Conservation (phyloP, 306 rosid species). For the Citrullus colocynthis region DNA sequence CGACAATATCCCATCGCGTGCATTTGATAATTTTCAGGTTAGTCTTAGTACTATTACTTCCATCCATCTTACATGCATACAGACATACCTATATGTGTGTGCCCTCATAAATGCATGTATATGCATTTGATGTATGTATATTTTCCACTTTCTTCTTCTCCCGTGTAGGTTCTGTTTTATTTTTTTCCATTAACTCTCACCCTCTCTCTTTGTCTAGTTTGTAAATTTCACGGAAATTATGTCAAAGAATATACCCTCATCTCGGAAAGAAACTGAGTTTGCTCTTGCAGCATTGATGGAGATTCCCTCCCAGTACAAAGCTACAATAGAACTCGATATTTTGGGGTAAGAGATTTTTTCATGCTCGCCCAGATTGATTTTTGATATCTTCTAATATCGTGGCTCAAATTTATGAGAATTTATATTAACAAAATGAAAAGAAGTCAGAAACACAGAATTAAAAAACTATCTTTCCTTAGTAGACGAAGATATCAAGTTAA, state of each 20-base stretch:
- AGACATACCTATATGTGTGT: background rate
- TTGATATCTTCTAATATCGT: background rate
- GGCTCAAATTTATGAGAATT: background rate
- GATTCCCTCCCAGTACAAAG: conserved; percentile 93
- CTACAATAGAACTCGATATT: conserved; percentile 59
- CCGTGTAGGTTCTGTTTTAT: background rate
- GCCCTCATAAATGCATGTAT: background rate
- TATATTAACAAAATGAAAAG: background rate
- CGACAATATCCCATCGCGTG: conserved; percentile 85
- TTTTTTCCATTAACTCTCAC: background rate
- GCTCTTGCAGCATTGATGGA: conserved; percentile 96
- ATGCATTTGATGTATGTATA: background rate
- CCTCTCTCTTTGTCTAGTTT: conserved; percentile 41
- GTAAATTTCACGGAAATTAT: conserved; percentile 80
- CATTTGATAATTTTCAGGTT: conserved; percentile 90
- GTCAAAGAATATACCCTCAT: conserved; percentile 57
- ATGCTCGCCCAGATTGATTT: background rate
- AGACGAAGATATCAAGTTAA: background rate
- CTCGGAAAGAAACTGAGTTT: conserved; percentile 83
- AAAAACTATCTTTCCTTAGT: background rate
- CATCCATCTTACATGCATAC: background rate
- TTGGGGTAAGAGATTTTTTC: conserved; percentile 40
- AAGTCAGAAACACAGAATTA: background rate
- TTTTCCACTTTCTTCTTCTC: background rate
- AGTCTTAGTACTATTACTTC: background rate